Base-by-base conservation (phyloP, 2,329 filamentous ascomycete genomes). In the Atkinsonella texensis region DNA sequence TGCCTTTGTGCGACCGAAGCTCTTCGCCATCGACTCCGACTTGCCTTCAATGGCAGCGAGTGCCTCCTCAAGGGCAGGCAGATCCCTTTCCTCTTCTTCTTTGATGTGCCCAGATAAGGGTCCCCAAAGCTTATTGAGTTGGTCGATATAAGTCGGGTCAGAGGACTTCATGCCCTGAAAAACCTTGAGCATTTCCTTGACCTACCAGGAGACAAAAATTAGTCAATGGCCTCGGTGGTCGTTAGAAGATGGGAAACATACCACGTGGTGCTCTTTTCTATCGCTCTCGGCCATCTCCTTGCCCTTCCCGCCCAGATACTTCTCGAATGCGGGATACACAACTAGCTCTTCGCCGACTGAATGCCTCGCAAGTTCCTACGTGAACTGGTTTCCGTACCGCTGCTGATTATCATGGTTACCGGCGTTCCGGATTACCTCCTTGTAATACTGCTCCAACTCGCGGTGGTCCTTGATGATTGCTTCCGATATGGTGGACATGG, bases 271-370 rank as follows among this genome's bases (percentile, higher is more conserved):
- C 53, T 76, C 70, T 2, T 64, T 56, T 11, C 75, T 68, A 57
- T 79, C 74, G 44, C 69, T 68, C 15, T 75, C 69, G 0, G 74
- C 73, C 55, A 75, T 61, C 2, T 61, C 55, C 35, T 68, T 65
- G 44, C 76, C 75, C 41, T 67, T 57, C 1, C 65, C 60, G 1
- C 51, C 51, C 11, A 79, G 55, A 50, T 75, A 61, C 52, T 73
- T 70, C 57, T 78, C 74, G n/a, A 80, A 65, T 1, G 73, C 75
- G 0, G 77, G 77, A 54, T 80, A 79, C 1, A 80, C 65, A 11
- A 80, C 65, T 0, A 76, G 58, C 55, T 77, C 73, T 53, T 76
- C 72, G 7, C 64, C 65, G 17, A 76, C 63, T 0, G 70, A 71
- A 56, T 75, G 73, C 2, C 73, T 66, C 1, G 73, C 70, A 0